These are phyloP conservation scores for Cladobotryum protrusum DNA, from an alignment of 2,329 filamentous ascomycete species.

Conservation along the genomic window DNA sequence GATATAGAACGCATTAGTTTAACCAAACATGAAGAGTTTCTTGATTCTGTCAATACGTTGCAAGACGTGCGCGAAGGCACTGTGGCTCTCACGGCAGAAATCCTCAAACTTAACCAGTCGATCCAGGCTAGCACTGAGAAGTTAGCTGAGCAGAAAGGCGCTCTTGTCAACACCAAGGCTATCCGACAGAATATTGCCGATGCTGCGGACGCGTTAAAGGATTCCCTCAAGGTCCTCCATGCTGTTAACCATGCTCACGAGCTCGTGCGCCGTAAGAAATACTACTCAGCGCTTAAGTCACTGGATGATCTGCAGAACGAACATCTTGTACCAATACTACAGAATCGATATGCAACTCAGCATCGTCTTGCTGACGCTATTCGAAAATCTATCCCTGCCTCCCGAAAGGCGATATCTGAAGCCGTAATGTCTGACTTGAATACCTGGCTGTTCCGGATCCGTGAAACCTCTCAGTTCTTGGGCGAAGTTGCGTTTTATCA, in stretches of 20 bases:
- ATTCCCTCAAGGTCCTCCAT: slow-evolving; percentile 85
- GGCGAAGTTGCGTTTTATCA: slow-evolving; percentile 97
- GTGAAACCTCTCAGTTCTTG: slow-evolving; percentile 91
- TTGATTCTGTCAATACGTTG: slow-evolving; percentile 89
- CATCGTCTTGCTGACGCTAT: slow-evolving; percentile 95
- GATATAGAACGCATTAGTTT: slow-evolving; percentile 94
- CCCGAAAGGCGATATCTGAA: slow-evolving; percentile 87
- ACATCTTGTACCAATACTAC: slow-evolving; percentile 66
- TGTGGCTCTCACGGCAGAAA: slow-evolving; percentile 80
- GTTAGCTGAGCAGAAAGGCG: slow-evolving; percentile 88
- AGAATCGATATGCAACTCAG: slow-evolving; percentile 82
- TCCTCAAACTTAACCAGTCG: slow-evolving; percentile 85
- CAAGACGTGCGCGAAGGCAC: slow-evolving; percentile 87
- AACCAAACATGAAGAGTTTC: slow-evolving; percentile 94
- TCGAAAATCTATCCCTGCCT: slow-evolving; percentile 88
- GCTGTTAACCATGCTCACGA: slow-evolving; percentile 94
- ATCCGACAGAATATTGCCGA: slow-evolving; percentile 96
- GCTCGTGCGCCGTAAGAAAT: slow-evolving; percentile 83
- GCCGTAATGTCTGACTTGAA: slow-evolving; percentile 96
- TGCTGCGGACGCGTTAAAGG: slow-evolving; percentile 77
- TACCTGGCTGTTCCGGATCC: slow-evolving; percentile 90
- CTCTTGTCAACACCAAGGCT: slow-evolving; percentile 82
- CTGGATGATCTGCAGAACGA: slow-evolving; percentile 95
- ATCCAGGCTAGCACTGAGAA: slow-evolving; percentile 94
- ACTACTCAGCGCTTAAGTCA: slow-evolving; percentile 89